phyloP scores from a whole-genome alignment of 2,329 filamentous ascomycete genomes.

The Fusarium citri region DNA sequence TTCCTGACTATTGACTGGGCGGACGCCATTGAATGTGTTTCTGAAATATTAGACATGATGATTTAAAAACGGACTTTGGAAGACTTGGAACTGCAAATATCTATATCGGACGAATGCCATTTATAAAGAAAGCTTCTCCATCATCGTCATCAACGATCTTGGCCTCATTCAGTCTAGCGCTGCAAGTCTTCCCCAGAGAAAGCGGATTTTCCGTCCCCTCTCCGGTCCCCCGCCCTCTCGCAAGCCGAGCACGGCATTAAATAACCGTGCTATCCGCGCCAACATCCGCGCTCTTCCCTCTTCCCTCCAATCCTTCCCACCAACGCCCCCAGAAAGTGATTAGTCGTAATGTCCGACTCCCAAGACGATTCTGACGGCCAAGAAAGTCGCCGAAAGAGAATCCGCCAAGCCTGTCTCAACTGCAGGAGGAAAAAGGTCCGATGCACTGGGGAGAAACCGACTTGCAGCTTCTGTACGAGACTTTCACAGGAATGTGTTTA shows the following conservation, averaged over 20 bases:
- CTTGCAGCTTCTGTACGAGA: conserved; percentile 19
- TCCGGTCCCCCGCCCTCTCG: not conserved
- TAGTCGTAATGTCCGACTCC: conserved; percentile 9
- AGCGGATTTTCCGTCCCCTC: not conserved
- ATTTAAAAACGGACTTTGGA: not conserved
- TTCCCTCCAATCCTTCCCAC: not conserved
- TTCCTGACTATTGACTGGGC: not conserved
- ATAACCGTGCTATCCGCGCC: conserved; percentile 19
- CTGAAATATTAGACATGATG: not conserved
- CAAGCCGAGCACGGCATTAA: conserved; percentile 7
- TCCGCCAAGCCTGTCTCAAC: conserved; percentile 23
- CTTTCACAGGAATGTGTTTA: conserved; percentile 15
- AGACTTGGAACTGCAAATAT: not conserved
- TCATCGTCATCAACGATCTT: not conserved
- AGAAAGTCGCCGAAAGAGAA: conserved; percentile 22
- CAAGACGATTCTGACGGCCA: conserved; percentile 21
- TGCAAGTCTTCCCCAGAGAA: not conserved
- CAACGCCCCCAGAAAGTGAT: not conserved
- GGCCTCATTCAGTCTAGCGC: not conserved
- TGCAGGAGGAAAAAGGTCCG: conserved; percentile 26
- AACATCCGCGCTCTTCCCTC: not conserved
- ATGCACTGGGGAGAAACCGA: conserved; percentile 20
- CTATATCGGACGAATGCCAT: not conserved
- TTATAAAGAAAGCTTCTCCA: not conserved
- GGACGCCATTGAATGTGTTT: not conserved